Base-by-base conservation (phyloP, 495 filamentous ascomycete species). In the Lasiosphaeris hirsuta region DNA sequence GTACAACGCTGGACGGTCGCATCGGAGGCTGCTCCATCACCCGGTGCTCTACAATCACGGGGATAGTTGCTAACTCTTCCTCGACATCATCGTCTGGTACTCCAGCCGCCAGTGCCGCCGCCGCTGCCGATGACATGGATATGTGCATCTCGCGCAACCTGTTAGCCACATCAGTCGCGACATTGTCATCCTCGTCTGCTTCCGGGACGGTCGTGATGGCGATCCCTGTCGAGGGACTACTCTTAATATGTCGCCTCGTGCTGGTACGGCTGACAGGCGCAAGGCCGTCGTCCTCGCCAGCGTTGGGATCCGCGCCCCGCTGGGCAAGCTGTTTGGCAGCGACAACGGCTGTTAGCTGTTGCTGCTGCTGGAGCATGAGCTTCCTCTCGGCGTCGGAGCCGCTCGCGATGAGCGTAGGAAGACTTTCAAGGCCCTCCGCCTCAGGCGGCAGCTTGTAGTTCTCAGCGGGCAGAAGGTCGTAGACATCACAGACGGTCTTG, bases 371-470 rank as follows among this genome's bases (percentile, higher is more conserved):
- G 11, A 55, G 42, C 10, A 55, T 45, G 42, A 45, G 37, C 33
- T 75, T 70, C 50, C 70, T 68, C 1, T 71, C 68, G 42, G 56
- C 48, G 33, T 41, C 67, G 34, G 63, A 66, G 44, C 61, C 61
- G 15, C 38, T 17, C 46, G 37, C 18, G 58, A n/a, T 7, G 60
- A 58, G 48, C 40, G 23, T 30, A 30, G 23, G 23, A 30, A 5
- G 23, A 30, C 60, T 73, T 52, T 86, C 78, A 1, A 89, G 64
- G 10, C 91, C 93, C 67, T 97, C 94, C 3, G 95, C 95, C 68
- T 97, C 92, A 10, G 87, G 83, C 1, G 94, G 93, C 49, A 98
- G 85, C 41, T 95, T 97, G 72, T 96, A 96, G 67, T 92, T 96
- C 69, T 97, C 94, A 53, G 90, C 84, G 2, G 90, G 90, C 44